Evolutionary conservation across 768 basidiomycete species (phyloP), one percentile per base, ranked within the genome.

Genomic region (Trametes gibbosa): DNA sequence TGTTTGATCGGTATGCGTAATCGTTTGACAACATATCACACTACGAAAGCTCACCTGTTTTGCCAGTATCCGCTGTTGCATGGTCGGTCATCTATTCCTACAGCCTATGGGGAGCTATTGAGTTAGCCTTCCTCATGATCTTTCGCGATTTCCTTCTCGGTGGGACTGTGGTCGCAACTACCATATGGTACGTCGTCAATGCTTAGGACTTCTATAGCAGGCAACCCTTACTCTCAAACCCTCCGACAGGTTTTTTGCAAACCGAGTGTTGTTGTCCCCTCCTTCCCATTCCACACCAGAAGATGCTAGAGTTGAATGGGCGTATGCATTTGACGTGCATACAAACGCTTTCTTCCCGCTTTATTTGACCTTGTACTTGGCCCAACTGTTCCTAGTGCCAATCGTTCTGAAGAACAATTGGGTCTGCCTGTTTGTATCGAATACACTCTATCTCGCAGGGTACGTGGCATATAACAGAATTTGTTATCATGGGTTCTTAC

Each of bases 331-430:
- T 68, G 96, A 98, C 72, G 90, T 98, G 16, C 95, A 97, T 73
- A 95, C 90, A 59, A 98, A 98, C 68, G 89, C 94, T 3, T 98
- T 98, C 79, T 96, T 98, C 74, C 95, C 95, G 19, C 77, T 95
- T 59, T 96, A 91, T 74, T 82, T 97, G 59, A 88, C 90, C 10
- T 82, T 97, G 53, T 97, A 97, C 71, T 77, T 94, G 58, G 90
- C 89, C 0, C 92, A 98, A 69, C 80, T 97, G 12, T 85, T 95
- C 62, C 80, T 98, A 12, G 82, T 92, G 1, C 89, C 92, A 2
- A 80, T 98, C 47, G 79, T 98, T 49, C 81, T 91, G 39, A 84
- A 84, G 67, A 85, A 86, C 65, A 92, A 90, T 65, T 98, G 95
- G 95, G 83, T 95, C n/a, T 96, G 93, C 69, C 79, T 98, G 39